Evolutionary conservation across 768 basidiomycete genomes (phyloP).

Genomic region (Postia placenta): DNA sequence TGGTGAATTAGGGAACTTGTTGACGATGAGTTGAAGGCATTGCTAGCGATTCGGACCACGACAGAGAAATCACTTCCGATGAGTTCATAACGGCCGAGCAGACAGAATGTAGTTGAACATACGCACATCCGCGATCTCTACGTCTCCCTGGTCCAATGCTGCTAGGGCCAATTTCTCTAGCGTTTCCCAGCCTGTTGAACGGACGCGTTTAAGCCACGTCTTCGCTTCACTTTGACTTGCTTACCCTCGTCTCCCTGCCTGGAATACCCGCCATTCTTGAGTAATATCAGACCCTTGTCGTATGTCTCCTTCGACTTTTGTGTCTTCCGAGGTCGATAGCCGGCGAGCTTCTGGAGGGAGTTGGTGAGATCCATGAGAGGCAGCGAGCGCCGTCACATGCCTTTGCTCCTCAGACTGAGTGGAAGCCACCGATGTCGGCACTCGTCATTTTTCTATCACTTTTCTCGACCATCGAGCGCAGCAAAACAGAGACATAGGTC

Average conservation of each 20-base stretch:
- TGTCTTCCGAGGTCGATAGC: conserved; percentile 25
- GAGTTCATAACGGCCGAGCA: background rate
- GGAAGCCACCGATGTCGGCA: background rate
- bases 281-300: conserved; percentile 24
- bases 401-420: background rate
- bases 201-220: background rate
- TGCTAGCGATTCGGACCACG: conserved; percentile 32
- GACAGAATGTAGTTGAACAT: background rate
- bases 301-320: conserved; percentile 30
- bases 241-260: conserved; percentile 28
- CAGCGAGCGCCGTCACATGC: background rate
- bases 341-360: conserved; percentile 29
- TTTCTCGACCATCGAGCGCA: too few relatives aligned
- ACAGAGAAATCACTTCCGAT: background rate
- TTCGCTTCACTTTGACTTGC: background rate
- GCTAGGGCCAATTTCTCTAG: conserved; percentile 78
- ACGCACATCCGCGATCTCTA: conserved; percentile 72
- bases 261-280: conserved; percentile 23
- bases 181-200: conserved; percentile 61
- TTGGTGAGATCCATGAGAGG: conserved; percentile 24
- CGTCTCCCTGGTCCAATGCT: conserved; percentile 65
- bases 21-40: conserved; percentile 53
- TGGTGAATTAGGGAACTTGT: conserved; percentile 73
- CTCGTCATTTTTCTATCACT: background rate
- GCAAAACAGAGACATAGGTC: background rate